phyloP scores from a whole-genome alignment of 257 asterid genomes.

The Phtheirospermum japonicum region DNA sequence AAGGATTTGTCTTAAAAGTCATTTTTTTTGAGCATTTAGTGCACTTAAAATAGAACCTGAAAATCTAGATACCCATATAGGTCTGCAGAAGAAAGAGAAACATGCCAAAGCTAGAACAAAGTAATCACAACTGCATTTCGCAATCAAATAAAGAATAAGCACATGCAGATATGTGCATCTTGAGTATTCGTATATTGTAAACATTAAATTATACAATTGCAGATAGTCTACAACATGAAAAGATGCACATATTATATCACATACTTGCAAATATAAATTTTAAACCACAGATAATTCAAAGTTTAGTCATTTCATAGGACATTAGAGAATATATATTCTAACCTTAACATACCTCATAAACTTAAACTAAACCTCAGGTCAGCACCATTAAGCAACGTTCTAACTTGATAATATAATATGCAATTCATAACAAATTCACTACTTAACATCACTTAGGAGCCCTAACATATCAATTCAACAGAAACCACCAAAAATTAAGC shows the following conservation, averaged over 20 bases:
- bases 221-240: not conserved
- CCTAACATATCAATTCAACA: not conserved
- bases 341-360: not conserved
- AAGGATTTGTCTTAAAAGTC: constrained; percentile 86
- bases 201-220: not conserved
- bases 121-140: constrained; percentile 1
- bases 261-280: not conserved
- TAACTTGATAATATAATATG: not conserved
- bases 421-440: not conserved
- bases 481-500: constrained; percentile 1
- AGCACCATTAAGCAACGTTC: not conserved
- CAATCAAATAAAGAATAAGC: constrained; percentile 3
- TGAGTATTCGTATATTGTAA: too few species aligned
- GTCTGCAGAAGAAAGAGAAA: constrained; percentile 50
- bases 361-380: not conserved
- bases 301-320: not conserved
- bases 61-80: constrained; percentile 76
- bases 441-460: not conserved
- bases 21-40: constrained; percentile 85
- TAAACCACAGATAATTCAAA: not conserved
- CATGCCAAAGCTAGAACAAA: constrained; percentile 21
- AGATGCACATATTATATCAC: not conserved
- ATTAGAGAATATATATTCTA: not conserved
- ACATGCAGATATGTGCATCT: not conserved
- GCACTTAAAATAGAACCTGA: constrained; percentile 85